A percentile compares a stretch with the other conserved stretches of the same genome.
phyloP scores from a whole-genome alignment of 2,329 filamentous ascomycete genomes.

The Didymella lethalis region DNA sequence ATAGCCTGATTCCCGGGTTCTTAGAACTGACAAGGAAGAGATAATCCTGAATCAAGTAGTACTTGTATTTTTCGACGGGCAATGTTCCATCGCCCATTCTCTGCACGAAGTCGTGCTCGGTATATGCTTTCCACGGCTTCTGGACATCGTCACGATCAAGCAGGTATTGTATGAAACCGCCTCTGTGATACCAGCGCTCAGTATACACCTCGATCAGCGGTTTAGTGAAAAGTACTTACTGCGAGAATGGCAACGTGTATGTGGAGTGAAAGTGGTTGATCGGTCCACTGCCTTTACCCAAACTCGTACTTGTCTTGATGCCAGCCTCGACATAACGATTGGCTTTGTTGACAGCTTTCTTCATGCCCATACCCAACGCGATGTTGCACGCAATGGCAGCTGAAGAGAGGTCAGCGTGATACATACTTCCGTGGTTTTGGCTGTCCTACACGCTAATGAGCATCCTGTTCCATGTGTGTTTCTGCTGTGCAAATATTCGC shows the following conservation, averaged over 20 bases:
- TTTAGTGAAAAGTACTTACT: constrained; percentile 51
- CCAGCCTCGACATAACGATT: constrained; percentile 76
- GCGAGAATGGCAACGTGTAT: constrained; percentile 72
- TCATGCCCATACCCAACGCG: constrained; percentile 64
- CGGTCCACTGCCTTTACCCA: constrained; percentile 74
- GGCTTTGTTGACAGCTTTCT: constrained; percentile 69
- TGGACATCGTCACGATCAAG: constrained; percentile 78
- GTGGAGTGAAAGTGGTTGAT: constrained; percentile 81
- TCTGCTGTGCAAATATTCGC: constrained; percentile 72
- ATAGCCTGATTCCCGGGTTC: not conserved
- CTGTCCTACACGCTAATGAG: constrained; percentile 78
- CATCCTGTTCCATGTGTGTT: constrained; percentile 97
- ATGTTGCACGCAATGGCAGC: constrained; percentile 80
- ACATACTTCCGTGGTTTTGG: not conserved
- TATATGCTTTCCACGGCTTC: constrained; percentile 75
- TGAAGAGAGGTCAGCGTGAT: constrained; percentile 37
- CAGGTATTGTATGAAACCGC: constrained; percentile 83
- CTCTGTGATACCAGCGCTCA: constrained; percentile 49
- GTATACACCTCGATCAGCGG: not conserved
- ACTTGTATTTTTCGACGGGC: constrained; percentile 79
- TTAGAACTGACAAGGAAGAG: constrained; percentile 74
- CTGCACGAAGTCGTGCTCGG: constrained; percentile 83
- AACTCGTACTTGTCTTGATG: constrained; percentile 69
- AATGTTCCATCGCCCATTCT: constrained; percentile 78
- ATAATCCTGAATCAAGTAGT: constrained; percentile 92